Evolutionary conservation across 1,139 yeast genomes (phyloP).

Genomic region (Debaryomyces udenii): DNA sequence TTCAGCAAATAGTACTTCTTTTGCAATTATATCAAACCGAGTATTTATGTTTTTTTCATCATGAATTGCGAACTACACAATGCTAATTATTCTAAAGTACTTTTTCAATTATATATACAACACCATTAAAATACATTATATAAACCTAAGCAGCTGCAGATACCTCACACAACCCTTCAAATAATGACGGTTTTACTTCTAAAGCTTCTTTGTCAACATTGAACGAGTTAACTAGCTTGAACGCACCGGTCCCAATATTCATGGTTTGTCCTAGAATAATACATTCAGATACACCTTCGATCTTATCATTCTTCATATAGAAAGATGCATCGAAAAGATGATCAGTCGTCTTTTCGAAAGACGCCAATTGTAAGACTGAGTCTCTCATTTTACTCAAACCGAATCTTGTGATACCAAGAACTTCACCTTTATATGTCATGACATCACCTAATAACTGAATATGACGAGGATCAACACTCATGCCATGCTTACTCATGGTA

Average conservation of each 20-base stretch:
- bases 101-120: conserved; percentile 13
- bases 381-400: conserved; percentile 99
- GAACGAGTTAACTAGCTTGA: conserved; percentile 73
- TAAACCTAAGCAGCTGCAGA: conserved; percentile 19
- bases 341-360: conserved; percentile 97
- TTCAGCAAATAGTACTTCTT: too few relatives aligned
- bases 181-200: conserved; percentile 56
- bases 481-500: conserved; percentile 98
- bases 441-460: conserved; percentile 96
- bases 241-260: conserved; percentile 97
- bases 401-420: conserved; percentile 95
- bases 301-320: conserved; percentile 92
- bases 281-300: conserved; percentile 98
- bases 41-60: too few relatives aligned
- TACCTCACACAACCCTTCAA: conserved; percentile 54
- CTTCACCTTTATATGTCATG: conserved; percentile 98
- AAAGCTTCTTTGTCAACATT: conserved; percentile 48
- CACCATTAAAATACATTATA: conserved; percentile 3
- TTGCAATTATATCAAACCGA: too few relatives aligned
- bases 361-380: conserved; percentile 93
- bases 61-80: too few relatives aligned
- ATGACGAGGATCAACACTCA: conserved; percentile 99
- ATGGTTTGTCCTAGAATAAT: conserved; percentile 96
- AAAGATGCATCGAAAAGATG: conserved; percentile 98
- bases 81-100: too few relatives aligned